Evolutionary conservation across 176 grass and related monocot species (phyloP).

Genomic region (Ampelocalamus luodianensis): DNA sequence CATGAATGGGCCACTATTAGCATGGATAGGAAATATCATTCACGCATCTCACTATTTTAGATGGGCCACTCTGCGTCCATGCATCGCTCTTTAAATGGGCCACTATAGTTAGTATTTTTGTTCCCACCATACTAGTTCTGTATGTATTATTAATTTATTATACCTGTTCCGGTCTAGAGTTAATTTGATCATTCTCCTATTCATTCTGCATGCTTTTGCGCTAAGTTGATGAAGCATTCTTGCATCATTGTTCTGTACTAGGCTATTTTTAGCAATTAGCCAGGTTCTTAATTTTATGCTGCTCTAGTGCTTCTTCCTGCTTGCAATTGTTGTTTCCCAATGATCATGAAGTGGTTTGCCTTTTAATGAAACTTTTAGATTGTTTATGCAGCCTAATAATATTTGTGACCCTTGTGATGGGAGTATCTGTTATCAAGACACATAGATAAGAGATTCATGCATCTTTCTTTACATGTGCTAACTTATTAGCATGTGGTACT

Average conservation of each 20-base stretch:
- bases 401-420: not conserved
- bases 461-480: not conserved
- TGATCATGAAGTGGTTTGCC: not conserved
- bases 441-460: not conserved
- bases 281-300: not conserved
- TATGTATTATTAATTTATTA: not conserved
- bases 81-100: not conserved
- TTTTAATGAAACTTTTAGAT: not conserved
- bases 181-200: not conserved
- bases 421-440: not conserved
- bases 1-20: not conserved
- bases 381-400: not conserved
- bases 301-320: not conserved
- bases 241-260: not conserved
- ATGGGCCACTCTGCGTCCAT: not conserved
- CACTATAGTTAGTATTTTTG: not conserved
- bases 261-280: not conserved
- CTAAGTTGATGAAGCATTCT: not conserved
- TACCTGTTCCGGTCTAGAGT: not conserved
- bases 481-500: not conserved
- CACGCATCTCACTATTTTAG: not conserved
- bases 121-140: not conserved
- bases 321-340: slow-evolving; percentile 2
- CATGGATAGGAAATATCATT: not conserved
- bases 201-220: slow-evolving; percentile 5